A percentile compares a stretch with the other conserved stretches of the same genome.
Evolutionary conservation across 1,284 basidiomycete species (phyloP).

Genomic region (Hemileia vastatrix): DNA sequence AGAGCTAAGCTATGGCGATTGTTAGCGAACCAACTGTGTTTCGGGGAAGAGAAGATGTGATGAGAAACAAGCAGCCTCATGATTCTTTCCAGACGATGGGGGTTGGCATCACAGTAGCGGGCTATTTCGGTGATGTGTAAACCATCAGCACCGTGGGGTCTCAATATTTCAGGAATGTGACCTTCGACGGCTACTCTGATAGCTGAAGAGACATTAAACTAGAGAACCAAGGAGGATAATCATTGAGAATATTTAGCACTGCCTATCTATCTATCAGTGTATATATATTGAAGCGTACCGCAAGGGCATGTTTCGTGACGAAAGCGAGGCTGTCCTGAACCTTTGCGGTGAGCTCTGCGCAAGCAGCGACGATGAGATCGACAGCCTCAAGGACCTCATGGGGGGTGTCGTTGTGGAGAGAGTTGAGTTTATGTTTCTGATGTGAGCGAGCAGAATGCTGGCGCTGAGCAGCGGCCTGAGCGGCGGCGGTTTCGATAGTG

Average conservation of each 20-base stretch:
- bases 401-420: no score
- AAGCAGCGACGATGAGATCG: conserved; percentile 20
- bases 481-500: conserved; percentile 19
- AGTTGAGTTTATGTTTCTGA: no score
- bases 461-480: conserved; percentile 1
- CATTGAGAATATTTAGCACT: no score
- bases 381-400: conserved; percentile 21
- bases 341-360: conserved; percentile 18
- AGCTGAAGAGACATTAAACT: conserved; percentile 23
- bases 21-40: conserved; percentile 16
- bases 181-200: conserved; percentile 22
- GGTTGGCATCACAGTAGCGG: conserved; percentile 9
- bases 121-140: conserved; percentile 16
- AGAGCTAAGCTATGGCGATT: conserved; percentile 21
- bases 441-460: conserved; percentile 1
- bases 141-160: conserved; percentile 2
- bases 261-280: no score
- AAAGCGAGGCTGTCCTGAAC: conserved; percentile 22
- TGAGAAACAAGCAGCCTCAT: conserved; percentile 16
- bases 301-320: conserved; percentile 18
- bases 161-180: conserved; percentile 18
- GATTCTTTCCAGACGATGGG: conserved; percentile 13
- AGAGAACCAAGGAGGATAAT: not conserved
- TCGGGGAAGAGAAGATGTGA: conserved; percentile 20
- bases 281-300: not conserved